These are phyloP conservation scores for Antitrichia curtipendula DNA, from an alignment of 225 moss, liverwort and hornwort genomes.

Conservation along the genomic window DNA sequence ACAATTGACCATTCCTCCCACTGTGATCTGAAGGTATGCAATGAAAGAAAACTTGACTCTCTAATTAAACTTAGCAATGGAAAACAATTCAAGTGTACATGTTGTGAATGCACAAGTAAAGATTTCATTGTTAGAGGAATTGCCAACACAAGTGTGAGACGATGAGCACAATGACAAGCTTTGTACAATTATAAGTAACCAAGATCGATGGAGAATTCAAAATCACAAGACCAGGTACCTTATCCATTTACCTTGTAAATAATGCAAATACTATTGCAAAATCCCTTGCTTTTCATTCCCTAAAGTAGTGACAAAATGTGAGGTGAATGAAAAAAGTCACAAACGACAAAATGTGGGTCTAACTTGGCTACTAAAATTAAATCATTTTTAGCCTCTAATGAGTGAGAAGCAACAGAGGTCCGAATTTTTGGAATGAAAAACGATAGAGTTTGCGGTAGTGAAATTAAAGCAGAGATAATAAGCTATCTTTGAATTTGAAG, in stretches of 20 bases:
- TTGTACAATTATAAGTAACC: not conserved
- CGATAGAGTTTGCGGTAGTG: too few relatives aligned
- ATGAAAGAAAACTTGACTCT: not conserved
- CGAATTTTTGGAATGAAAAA: too few relatives aligned
- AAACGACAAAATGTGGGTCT: too few relatives aligned
- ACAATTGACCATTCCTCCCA: not conserved
- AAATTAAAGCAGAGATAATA: not conserved
- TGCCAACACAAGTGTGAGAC: not conserved
- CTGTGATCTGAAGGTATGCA: too few relatives aligned
- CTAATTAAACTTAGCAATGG: not conserved
- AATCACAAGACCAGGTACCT: not conserved
- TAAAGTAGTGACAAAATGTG: too few relatives aligned
- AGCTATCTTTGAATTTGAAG: not conserved
- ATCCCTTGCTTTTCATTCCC: too few relatives aligned
- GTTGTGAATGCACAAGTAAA: not conserved
- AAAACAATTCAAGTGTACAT: not conserved
- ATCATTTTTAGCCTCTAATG: too few relatives aligned
- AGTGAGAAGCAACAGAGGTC: too few relatives aligned
- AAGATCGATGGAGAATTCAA: not conserved
- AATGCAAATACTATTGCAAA: too few relatives aligned
- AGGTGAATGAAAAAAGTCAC: too few relatives aligned
- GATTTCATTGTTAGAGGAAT: not conserved
- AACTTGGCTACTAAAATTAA: too few relatives aligned
- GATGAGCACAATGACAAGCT: not conserved
- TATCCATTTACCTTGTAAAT: not conserved